These are phyloP conservation scores for Cenchrus purpureus DNA, from an alignment of 176 grass and related monocot species.

Conservation along the genomic window DNA sequence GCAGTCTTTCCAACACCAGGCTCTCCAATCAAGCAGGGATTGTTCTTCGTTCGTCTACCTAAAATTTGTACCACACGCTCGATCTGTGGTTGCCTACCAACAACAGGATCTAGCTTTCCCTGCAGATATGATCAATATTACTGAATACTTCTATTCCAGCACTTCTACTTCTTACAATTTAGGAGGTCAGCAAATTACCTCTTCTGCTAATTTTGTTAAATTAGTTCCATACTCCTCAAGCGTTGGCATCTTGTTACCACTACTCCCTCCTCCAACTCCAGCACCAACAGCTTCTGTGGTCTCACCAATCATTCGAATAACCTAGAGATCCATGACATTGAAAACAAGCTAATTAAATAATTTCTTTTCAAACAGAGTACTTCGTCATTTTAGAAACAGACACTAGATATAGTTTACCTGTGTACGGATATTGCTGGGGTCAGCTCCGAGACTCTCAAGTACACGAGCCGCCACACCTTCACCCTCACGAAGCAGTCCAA, in stretches of 20 bases:
- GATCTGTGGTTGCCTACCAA: conserved; percentile 89
- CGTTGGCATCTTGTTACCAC: conserved; percentile 93
- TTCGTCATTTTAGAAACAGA: neutral
- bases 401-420: conserved; percentile 60
- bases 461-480: conserved; percentile 91
- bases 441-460: conserved; percentile 87
- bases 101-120: conserved; percentile 97
- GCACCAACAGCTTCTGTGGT: conserved; percentile 94
- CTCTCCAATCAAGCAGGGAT: conserved; percentile 97
- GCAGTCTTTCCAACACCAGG: conserved; percentile 99
- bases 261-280: conserved; percentile 88
- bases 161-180: neutral
- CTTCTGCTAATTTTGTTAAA: conserved; percentile 93
- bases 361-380: neutral
- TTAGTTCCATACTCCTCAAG: conserved; percentile 98
- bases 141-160: neutral
- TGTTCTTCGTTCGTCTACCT: conserved; percentile 93
- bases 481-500: conserved; percentile 89
- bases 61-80: conserved; percentile 94
- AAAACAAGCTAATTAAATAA: conserved; percentile 37
- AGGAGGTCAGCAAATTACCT: conserved; percentile 59
- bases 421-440: conserved; percentile 84
- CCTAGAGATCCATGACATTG: conserved; percentile 52
- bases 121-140: conserved; percentile 38
- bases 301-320: conserved; percentile 95